Percentiles rank a stretch among this genome's conserved stretches.
Evolutionary conservation across 495 filamentous ascomycete species (phyloP).

Genomic region (Oleoguttula mirabilis): DNA sequence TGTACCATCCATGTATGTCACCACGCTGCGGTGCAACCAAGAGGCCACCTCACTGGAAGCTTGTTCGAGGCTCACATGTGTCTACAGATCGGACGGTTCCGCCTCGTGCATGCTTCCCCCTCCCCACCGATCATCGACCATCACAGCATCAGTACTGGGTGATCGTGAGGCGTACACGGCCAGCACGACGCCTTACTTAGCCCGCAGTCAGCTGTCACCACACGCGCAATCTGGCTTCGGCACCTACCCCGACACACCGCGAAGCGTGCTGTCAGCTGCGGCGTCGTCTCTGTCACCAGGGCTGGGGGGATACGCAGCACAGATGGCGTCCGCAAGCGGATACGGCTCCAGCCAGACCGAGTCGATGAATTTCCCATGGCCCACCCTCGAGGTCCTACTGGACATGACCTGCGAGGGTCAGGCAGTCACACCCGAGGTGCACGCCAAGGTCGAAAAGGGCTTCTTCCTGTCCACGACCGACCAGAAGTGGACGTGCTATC

Average conservation of each 20-base stretch:
- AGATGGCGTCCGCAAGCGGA: constrained; percentile 9
- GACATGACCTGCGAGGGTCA: constrained; percentile 39
- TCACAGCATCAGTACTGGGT: constrained; percentile 19
- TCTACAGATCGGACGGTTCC: constrained; percentile 23
- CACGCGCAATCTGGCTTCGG: constrained; percentile 19
- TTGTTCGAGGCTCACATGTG: constrained; percentile 20
- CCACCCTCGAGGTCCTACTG: constrained; percentile 50
- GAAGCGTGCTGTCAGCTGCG: constrained; percentile 20
- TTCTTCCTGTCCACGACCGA: constrained; percentile 73
- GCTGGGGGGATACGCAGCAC: constrained; percentile 3
- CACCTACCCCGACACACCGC: constrained; percentile 25
- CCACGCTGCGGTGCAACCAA: constrained; percentile 16
- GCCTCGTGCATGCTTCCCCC: constrained; percentile 25
- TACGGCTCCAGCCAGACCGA: constrained; percentile 2
- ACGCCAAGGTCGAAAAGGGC: constrained; percentile 81
- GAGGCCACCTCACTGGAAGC: constrained; percentile 10
- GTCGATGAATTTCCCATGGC: constrained; percentile 26
- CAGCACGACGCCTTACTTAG: background rate
- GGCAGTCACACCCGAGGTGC: constrained; percentile 59
- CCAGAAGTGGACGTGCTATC: constrained; percentile 88
- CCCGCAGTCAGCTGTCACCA: constrained; percentile 11
- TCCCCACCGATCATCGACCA: constrained; percentile 19
- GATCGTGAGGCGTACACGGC: constrained; percentile 23
- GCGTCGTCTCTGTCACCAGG: constrained; percentile 17
- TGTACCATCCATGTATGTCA: constrained; percentile 26